phyloP scores from a whole-genome alignment of 2,329 filamentous ascomycete species.

The Verticillium zaregamsianum region DNA sequence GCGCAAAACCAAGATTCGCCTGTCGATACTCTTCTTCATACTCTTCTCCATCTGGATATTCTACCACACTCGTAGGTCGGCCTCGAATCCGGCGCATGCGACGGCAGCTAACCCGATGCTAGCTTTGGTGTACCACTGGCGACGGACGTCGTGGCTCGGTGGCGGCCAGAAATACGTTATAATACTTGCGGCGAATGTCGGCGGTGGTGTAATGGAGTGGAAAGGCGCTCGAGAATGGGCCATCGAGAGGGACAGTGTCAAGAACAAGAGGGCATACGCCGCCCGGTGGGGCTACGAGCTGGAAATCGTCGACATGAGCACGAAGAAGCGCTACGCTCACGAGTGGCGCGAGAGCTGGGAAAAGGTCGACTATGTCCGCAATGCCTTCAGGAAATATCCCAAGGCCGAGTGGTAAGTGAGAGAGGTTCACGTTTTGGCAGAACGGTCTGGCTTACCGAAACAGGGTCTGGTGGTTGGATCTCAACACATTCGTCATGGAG shows the following conservation, averaged over 20 bases:
- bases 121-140: slow-evolving; percentile 60
- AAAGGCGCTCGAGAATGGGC: slow-evolving; percentile 97
- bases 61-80: slow-evolving; percentile 67
- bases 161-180: slow-evolving; percentile 90
- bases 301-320: slow-evolving; percentile 97
- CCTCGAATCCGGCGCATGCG: neutral
- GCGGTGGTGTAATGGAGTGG: slow-evolving; percentile 98
- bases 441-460: neutral
- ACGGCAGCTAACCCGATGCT: slow-evolving; percentile 2
- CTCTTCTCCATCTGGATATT: slow-evolving; percentile 61
- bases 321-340: slow-evolving; percentile 96
- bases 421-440: neutral
- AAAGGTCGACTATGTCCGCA: slow-evolving; percentile 91
- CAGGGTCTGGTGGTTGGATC: slow-evolving; percentile 99
- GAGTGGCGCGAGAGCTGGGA: slow-evolving; percentile 99
- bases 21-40: slow-evolving; percentile 56
- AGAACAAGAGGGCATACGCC: slow-evolving; percentile 90
- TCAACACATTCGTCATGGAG: slow-evolving; percentile 98
- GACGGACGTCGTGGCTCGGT: slow-evolving; percentile 68
- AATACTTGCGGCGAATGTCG: slow-evolving; percentile 87
- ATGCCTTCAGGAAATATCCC: slow-evolving; percentile 87
- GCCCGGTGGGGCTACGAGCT: slow-evolving; percentile 89
- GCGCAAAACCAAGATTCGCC: slow-evolving; percentile 61
- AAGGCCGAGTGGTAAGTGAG: slow-evolving; percentile 83
- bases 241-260: slow-evolving; percentile 91